Evolutionary conservation across 1,284 basidiomycete species (phyloP).

Genomic region (Sparassis latifolia): DNA sequence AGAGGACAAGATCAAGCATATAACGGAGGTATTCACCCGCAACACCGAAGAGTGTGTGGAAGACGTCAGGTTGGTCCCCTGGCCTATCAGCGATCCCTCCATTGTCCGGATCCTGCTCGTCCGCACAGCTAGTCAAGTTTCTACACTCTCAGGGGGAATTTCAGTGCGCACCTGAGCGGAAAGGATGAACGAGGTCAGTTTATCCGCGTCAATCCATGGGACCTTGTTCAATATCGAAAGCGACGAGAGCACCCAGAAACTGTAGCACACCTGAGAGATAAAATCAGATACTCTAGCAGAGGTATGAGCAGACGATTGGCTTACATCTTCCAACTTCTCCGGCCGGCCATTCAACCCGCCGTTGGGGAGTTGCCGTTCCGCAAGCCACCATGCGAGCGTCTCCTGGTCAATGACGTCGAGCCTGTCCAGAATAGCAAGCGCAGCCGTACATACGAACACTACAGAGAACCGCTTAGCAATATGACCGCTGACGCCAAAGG

Average conservation of each 20-base stretch:
- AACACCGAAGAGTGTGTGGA: slow-evolving; percentile 92
- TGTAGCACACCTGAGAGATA: slow-evolving; percentile 82
- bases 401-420: slow-evolving; percentile 74
- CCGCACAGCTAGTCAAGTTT: background rate
- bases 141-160: slow-evolving; percentile 1
- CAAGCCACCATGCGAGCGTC: slow-evolving; percentile 86
- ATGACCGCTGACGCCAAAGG: background rate
- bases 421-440: slow-evolving; percentile 81
- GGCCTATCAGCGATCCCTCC: slow-evolving; percentile 95
- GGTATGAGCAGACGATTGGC: slow-evolving; percentile 17
- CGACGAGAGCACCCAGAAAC: slow-evolving; percentile 93
- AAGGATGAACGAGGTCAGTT: slow-evolving; percentile 78
- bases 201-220: slow-evolving; percentile 88
- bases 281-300: background rate
- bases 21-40: slow-evolving; percentile 55
- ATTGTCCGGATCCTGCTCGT: slow-evolving; percentile 71
- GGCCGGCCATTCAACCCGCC: slow-evolving; percentile 95
- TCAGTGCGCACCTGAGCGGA: slow-evolving; percentile 66
- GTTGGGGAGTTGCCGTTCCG: slow-evolving; percentile 87
- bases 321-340: slow-evolving; percentile 95
- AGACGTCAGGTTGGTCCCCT: slow-evolving; percentile 92
- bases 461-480: background rate
- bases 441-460: slow-evolving; percentile 90
- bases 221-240: slow-evolving; percentile 82
- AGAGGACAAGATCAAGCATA: background rate